Base-by-base conservation (phyloP, 2,329 filamentous ascomycete species). In the Cadophora sp. region DNA sequence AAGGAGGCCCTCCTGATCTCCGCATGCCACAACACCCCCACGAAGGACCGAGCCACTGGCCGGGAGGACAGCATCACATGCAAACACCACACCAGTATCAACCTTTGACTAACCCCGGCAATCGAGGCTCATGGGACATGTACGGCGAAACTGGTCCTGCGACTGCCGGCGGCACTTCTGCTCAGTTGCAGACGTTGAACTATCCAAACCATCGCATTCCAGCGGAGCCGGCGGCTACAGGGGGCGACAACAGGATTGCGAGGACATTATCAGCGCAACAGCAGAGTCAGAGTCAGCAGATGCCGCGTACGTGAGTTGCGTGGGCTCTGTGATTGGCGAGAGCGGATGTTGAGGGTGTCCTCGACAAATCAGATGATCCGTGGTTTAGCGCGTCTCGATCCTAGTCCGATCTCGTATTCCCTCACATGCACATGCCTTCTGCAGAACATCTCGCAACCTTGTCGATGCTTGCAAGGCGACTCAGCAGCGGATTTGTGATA, bases 101-200 rank as follows among this genome's bases (percentile, higher is more conserved):
- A 47, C 68, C 71, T 36, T 59, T 73, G 47, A 66, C 69, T 9
- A 70, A 65, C 47, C 67, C 68, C 48, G 70, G 67, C 61, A 64
- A 56, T 64, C 72, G 76, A 60, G 58, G 66, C 65, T 72, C 75
- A 53, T 78, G 76, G 76, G 76, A 78, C 64, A 75, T 78, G 66
- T 78, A 76, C 71, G 72, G 77, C 51, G 75, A 77, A n/a, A 67
- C 70, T 58, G 71, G 65, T 63, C 65, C 73, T 59, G 72, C 75
- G 65, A 72, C 72, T 70, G 66, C 74, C 70, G 70, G 65, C 66
- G 71, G 71, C 66, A 70, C 68, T 69, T 70, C 74, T 41, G 64
- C 59, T 51, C 60, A 68, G 14, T 39, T 63, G n/a, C 70, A 70
- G 47, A 33, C 65, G 24, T 64, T 73, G 45, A 71, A 69, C 64